Evolutionary conservation across 1,284 basidiomycete genomes (phyloP).

Genomic region (Pyrrhoderma noxium): DNA sequence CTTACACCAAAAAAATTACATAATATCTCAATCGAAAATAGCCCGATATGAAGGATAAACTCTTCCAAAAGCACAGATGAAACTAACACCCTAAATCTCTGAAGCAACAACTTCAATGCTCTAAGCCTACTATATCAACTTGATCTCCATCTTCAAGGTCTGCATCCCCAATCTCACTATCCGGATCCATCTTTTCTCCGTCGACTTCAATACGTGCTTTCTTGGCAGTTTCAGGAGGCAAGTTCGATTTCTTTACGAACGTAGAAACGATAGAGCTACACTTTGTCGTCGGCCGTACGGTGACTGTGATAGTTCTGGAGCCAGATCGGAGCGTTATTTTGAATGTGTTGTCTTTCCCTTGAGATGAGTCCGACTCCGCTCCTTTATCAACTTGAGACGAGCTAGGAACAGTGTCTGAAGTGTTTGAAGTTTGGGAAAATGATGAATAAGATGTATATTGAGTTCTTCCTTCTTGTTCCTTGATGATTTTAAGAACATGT

Average conservation of each 20-base stretch:
- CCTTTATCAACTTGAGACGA: conserved; percentile 23
- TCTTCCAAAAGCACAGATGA: no score
- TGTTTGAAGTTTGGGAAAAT: conserved; percentile 15
- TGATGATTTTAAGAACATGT: conserved; percentile 53
- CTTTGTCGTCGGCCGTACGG: conserved; percentile 64
- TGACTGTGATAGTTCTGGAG: conserved; percentile 49
- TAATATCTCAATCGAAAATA: no score
- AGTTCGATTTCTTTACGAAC: conserved; percentile 46
- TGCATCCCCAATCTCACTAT: conserved; percentile 49
- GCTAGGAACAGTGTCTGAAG: background rate
- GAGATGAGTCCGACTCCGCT: conserved; percentile 22
- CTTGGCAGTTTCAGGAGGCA: conserved; percentile 22
- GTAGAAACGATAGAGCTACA: conserved; percentile 66
- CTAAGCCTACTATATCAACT: conserved; percentile 55
- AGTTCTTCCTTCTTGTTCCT: conserved; percentile 22
- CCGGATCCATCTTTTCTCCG: conserved; percentile 55
- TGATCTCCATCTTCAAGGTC: conserved; percentile 72
- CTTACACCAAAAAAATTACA: no score
- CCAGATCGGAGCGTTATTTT: conserved; percentile 52
- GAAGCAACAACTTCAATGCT: no score
- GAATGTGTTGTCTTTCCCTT: conserved; percentile 44
- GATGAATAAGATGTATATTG: background rate
- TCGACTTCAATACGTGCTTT: conserved; percentile 54
- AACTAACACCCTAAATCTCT: no score
- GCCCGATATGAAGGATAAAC: no score